Evolutionary conservation across 768 basidiomycete species (phyloP), one percentile per base, ranked within the genome.

Genomic region (Macrolepiota albuminosa): DNA sequence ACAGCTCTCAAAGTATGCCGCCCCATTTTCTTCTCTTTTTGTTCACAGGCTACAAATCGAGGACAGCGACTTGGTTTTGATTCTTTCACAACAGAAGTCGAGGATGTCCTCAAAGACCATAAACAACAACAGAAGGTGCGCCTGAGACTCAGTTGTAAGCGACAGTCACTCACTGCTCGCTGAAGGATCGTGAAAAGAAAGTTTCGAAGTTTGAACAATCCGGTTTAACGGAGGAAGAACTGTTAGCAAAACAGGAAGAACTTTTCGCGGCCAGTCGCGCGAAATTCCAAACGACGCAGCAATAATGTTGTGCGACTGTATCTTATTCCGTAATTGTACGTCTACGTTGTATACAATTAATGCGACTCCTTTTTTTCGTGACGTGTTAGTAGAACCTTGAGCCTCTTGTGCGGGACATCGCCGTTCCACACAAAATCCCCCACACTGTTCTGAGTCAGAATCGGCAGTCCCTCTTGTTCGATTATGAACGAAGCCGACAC

Each of bases 31-130:
- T 34, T 52, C 33, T 18, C 50, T 61, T 26, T 49, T 62, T 34
- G 29, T 56, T 56, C 40, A 66, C 58, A 46, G 56, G 45, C 37
- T 54, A 62, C 36, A 49, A 37, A 46, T 54, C 11, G 56, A 53
- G 37, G 40, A 54, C 63, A 98, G 95, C 85, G 88, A 42, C 84
- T 98, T 24, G 97, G 95, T 24, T 98, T 97, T 68, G 94, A 97
- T 64, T 82, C 86, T 37, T 97, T 96, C 71, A 89, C 91, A 16
- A 73, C 86, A 5, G 95, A 98, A 68, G 92, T 97, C 0, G 88
- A 95, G 69, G 92, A 91, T 67, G 93, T 96, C 7, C 77, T 97
- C 64, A 93, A 95, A 72, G 96, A 97, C 66, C 95, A 97, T 75
- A 98, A 98, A 69, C 92, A 96, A 68, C 89, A 93, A 64, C 88